Evolutionary conservation across 108 stramenopile species (phyloP), one percentile per base, ranked within the genome.

Genomic region (Aurantiochytrium sp.): DNA sequence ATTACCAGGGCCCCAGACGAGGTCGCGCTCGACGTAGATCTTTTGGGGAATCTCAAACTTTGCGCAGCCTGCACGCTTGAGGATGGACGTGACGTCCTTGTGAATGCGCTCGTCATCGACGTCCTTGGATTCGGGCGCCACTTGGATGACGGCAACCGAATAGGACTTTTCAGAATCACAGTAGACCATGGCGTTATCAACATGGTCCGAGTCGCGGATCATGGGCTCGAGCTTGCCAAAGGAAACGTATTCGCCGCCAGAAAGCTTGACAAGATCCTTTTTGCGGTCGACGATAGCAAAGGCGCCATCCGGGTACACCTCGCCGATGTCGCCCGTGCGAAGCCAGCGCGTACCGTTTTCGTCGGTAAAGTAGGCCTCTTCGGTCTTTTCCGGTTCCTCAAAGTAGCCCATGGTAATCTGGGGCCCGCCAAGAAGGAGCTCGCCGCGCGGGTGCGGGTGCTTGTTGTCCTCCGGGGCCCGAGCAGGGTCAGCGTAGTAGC

Each of bases 251-350:
- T 88, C 88, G n/a, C 88, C 88, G 49, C 44, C 44, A 42, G 88
- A 88, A 18, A 88, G 58, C 88, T 88, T 88, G 59, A 97, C 97
- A 71, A 97, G 94, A 88, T 98, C 97, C 94, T 98, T 90, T 87
- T 90, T 90, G 58, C 89, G 89, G 60, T 90, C 89, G 60, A 90
- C 59, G 89, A 90, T 90, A 42, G n/a, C 25, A 19, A 90, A 18
- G 21, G 35, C 60, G 51, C 88, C 90, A 28, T 88, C 49, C 44
- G 43, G 44, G 28, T 88, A 19, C 6, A 88, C 21, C 58, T 72
- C 25, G 35, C 88, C 90, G 47, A 91, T 58, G 88, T 91, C 90
- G 16, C 90, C 90, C 8, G 88, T 91, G 47, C 49, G 88, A 21
- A 91, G 57, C 72, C 72, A 91, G 60, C 72, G 88, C 29, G 42